Conservation (phyloP, 2,329 filamentous ascomycete species). For the Claviceps purpurea region DNA sequence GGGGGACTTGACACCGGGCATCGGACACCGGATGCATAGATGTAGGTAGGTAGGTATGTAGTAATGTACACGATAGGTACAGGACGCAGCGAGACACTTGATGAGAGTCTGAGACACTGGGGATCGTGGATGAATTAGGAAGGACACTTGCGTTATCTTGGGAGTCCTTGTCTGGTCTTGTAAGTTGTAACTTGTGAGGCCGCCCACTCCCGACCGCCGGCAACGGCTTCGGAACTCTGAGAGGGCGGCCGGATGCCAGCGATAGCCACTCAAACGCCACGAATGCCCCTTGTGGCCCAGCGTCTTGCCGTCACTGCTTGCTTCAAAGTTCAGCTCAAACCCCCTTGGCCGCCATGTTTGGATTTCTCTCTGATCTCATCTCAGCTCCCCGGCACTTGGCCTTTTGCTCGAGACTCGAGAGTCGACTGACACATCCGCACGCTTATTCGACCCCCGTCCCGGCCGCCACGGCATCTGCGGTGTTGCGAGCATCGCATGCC, state of each 20-base stretch:
- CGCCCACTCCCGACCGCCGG: neutral
- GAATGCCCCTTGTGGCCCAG: slow-evolving; percentile 16
- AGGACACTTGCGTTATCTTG: neutral
- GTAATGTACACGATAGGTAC: too few species aligned
- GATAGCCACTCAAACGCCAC: slow-evolving; percentile 18
- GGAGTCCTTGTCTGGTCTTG: neutral
- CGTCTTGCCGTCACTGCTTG: slow-evolving; percentile 10
- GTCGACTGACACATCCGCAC: neutral
- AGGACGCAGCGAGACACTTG: neutral
- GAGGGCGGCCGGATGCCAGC: neutral
- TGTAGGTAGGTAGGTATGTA: too few species aligned
- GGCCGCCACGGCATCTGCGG: neutral
- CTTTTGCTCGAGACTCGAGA: neutral
- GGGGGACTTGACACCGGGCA: neutral
- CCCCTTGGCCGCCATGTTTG: neutral
- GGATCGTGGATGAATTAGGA: too few species aligned
- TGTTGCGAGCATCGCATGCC: neutral
- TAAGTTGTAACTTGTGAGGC: too few species aligned
- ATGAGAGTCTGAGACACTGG: neutral
- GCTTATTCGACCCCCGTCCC: too few species aligned
- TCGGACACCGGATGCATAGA: neutral
- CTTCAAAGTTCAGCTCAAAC: neutral
- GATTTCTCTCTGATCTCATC: neutral
- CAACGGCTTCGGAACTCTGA: neutral
- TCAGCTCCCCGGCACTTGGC: neutral